Percentiles rank a stretch among this genome's conserved stretches.
Evolutionary conservation across 2,329 filamentous ascomycete species (phyloP).

Genomic region (Cyphellophora europaea): DNA sequence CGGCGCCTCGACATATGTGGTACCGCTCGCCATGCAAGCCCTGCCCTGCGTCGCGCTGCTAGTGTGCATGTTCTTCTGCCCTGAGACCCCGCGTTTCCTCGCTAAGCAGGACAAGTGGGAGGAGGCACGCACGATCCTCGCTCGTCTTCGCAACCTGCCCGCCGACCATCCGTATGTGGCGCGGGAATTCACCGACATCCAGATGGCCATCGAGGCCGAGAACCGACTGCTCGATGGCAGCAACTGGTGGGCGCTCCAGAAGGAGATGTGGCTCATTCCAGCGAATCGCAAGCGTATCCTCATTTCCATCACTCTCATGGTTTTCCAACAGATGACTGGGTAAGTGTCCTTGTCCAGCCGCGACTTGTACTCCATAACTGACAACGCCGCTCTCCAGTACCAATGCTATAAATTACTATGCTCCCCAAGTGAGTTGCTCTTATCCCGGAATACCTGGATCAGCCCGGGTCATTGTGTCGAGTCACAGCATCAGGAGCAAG

Average conservation of each 20-base stretch:
- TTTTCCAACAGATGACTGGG: constrained; percentile 44
- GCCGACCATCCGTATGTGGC: constrained; percentile 44
- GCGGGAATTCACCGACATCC: constrained; percentile 52
- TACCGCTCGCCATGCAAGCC: constrained; percentile 56
- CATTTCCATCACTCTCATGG: constrained; percentile 43
- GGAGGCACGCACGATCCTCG: constrained; percentile 47
- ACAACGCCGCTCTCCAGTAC: no score
- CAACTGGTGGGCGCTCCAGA: constrained; percentile 46
- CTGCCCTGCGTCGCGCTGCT: constrained; percentile 30
- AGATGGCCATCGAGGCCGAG: constrained; percentile 52
- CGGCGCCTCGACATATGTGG: constrained; percentile 44
- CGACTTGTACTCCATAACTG: no score
- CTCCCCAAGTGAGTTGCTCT: no score
- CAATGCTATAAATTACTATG: no score
- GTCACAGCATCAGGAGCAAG: no score
- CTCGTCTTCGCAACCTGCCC: constrained; percentile 46
- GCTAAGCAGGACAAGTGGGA: constrained; percentile 61
- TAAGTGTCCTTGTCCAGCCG: no score
- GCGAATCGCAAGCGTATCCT: constrained; percentile 44
- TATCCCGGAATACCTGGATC: no score
- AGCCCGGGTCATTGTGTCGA: no score
- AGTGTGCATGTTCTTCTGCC: constrained; percentile 21
- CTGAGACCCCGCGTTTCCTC: constrained; percentile 25
- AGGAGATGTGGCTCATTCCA: constrained; percentile 53
- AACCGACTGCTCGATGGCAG: constrained; percentile 46